Base-by-base conservation (phyloP, 75 land plant species). In the Pinus tabuliformis region DNA sequence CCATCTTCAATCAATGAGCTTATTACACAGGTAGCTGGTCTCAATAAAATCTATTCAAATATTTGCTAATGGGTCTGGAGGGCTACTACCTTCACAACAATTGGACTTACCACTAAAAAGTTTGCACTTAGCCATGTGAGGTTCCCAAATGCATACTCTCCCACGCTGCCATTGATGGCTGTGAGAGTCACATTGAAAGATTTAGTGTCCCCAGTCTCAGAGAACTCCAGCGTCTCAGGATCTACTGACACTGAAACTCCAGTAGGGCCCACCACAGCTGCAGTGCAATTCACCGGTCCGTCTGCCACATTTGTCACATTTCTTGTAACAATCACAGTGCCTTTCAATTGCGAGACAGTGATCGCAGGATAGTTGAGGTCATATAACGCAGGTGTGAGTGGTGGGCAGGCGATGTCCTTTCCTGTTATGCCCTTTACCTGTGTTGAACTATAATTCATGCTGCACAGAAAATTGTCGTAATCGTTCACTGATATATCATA, bases 341-440 rank as follows among this genome's bases (percentile, higher is more conserved):
- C 75, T 3, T 71, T 9, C 28, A 87, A 72, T n/a, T 36, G 37
- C 0, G 89, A 76, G 22, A 87, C 57, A 12, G 84, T 75, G 42
- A 87, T 86, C 14, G 88, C 85, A 6, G 89, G 88, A 36, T 72
- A 74, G 26, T 77, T 91, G 56, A 88, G 81, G 78, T 88, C 61
- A 59, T 45, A 45, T 45, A 6, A 0, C 49, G 6, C 1, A 6
- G 49, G 49, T 0, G 73, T 18, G 7, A 56, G 70, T 12, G 18
- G 0, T 0, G 83, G 62, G 24, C 84, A 77, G 21, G 33, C 0
- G 62, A 57, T 36, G 59, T 81, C 1, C 22, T 58, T 0, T 70
- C 70, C 75, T 12, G 79, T 60, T 73, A 89, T 75, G 0, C 7
- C 13, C 20, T 16, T 21, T 12, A 87, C 24, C 63, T 76, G 73